Base-by-base conservation (phyloP, 1,284 basidiomycete species). In the Coniferiporia sulphurascens region DNA sequence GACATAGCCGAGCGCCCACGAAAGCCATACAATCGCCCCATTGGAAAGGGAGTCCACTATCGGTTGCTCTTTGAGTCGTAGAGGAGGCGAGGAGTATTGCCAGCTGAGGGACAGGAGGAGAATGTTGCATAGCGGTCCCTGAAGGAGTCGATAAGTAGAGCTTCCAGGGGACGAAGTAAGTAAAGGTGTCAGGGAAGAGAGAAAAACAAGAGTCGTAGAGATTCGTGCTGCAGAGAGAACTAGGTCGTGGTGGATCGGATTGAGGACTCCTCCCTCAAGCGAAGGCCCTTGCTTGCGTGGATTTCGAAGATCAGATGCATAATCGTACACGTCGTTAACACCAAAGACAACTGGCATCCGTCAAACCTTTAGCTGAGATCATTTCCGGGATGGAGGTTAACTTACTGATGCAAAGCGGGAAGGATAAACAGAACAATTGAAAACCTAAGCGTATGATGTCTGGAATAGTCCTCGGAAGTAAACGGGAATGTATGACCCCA, bases 311-410 rank as follows among this genome's bases (percentile, higher is more conserved):
- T 68, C 67, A 17, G 63, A 65, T 9, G 60, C 57, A 50, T 67
- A 67, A 45, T 68, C 67, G 49, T 66, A 65, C 12, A 68, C 62
- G 51, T 68, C 67, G 45, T 68, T 68, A 36, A 68, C 56, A 21
- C 67, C 67, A 50, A 67, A 68, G 3, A 68, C 64, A 60, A 68
- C 67, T 68, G 44, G 1, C 35, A 41, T 56, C 7, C 22, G 7
- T 10, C 12, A 46, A 13, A 57, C 32, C 19, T 55, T 58, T 52
- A 52, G 64, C 58, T 32, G 60, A 58, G 45, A 56, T 64, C 35
- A 65, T 35, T 22, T 17, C 34, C 22, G 34, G 21, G 22, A 35
- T 21, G 10, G 12, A 3, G 34, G 48, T 9, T 13, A 62, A 62
- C 60, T 55, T 41, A 62, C 60, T 55, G 43, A 62, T 62, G 22